Percentiles rank a stretch among this genome's conserved stretches.
Evolutionary conservation across 2,329 filamentous ascomycete species (phyloP).

Genomic region (Epichloe gansuensis): DNA sequence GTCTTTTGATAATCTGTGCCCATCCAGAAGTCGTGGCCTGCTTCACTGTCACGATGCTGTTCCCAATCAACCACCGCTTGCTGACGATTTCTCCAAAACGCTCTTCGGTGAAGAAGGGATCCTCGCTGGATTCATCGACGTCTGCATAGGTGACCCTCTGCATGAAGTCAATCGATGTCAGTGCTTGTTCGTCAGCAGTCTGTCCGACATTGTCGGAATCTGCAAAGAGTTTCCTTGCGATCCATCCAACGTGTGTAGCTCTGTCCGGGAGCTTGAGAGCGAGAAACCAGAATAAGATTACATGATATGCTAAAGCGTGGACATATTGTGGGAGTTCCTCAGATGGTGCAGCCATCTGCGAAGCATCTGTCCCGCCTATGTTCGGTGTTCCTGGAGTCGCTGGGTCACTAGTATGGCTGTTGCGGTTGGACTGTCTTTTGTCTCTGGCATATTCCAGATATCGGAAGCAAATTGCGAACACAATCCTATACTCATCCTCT

Average conservation of each 20-base stretch:
- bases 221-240: conserved; percentile 72
- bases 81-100: conserved; percentile 53
- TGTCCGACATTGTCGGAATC: conserved; percentile 58
- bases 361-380: conserved; percentile 13
- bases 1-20: conserved; percentile 58
- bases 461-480: conserved; percentile 90
- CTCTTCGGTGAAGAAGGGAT: conserved; percentile 51
- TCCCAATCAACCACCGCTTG: conserved; percentile 60
- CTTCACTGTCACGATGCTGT: conserved; percentile 62
- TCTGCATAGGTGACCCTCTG: conserved; percentile 78
- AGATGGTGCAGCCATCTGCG: conserved; percentile 27
- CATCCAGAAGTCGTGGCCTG: conserved; percentile 54
- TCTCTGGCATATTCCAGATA: conserved; percentile 84
- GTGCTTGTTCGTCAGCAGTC: conserved; percentile 77
- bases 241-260: conserved; percentile 75
- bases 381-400: conserved; percentile 15
- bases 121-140: conserved; percentile 59
- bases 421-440: conserved; percentile 35
- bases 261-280: conserved; percentile 76
- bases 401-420: conserved; percentile 32
- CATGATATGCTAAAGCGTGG: conserved; percentile 84
- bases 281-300: conserved; percentile 95
- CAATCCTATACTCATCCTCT: conserved; percentile 82
- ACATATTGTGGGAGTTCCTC: conserved; percentile 88
- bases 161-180: conserved; percentile 92